Percentiles rank a stretch among this genome's conserved stretches.
Evolutionary conservation across 2,329 filamentous ascomycete genomes (phyloP).

Genomic region (Fusarium albosuccineum): DNA sequence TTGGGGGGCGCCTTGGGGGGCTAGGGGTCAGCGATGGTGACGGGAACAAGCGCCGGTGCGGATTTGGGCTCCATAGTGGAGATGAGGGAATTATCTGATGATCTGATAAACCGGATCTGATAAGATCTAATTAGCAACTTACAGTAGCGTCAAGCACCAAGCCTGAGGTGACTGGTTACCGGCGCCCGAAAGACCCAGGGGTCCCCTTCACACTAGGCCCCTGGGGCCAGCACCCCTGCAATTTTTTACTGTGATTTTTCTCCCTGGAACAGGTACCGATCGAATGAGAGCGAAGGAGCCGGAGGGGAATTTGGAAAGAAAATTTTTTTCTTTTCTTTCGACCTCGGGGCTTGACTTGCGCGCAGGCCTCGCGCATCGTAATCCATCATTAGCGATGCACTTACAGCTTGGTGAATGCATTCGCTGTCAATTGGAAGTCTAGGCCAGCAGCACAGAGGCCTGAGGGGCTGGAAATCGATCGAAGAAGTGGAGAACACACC

Average conservation of each 20-base stretch:
- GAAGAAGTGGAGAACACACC: constrained; percentile 17
- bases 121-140: constrained; percentile 52
- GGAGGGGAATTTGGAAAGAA: constrained; percentile 19
- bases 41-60: constrained; percentile 5
- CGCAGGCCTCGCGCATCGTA: background rate
- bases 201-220: constrained; percentile 25
- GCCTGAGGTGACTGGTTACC: constrained; percentile 42
- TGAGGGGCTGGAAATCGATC: constrained; percentile 1
- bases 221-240: constrained; percentile 22
- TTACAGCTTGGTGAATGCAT: background rate
- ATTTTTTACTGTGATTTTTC: constrained; percentile 15
- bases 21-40: constrained; percentile 10
- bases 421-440: background rate
- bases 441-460: background rate
- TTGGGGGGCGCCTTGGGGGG: constrained; percentile 2
- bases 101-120: constrained; percentile 67
- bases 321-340: constrained; percentile 27
- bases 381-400: background rate
- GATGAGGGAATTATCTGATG: constrained; percentile 65
- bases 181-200: constrained; percentile 29
- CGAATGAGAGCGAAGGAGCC: constrained; percentile 18
- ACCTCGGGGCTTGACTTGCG: constrained; percentile 9
- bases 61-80: constrained; percentile 44
- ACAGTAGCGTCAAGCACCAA: constrained; percentile 39
- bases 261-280: constrained; percentile 33